phyloP scores from a whole-genome alignment of 192 early-diverging fungal species.

The Powellomyces hirtus region DNA sequence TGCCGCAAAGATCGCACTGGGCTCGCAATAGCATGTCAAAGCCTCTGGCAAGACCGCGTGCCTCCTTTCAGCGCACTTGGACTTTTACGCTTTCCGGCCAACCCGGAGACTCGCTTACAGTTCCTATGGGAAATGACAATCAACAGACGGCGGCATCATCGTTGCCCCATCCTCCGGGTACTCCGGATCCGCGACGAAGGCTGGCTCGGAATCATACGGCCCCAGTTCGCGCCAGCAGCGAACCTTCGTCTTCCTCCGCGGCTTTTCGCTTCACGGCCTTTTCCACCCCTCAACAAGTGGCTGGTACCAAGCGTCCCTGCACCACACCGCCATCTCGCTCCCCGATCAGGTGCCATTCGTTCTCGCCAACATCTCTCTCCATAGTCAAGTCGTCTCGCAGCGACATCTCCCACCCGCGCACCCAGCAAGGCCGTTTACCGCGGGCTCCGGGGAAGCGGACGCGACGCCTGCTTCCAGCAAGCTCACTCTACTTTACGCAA shows the following conservation, averaged over 20 bases:
- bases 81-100: background rate
- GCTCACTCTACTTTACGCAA: no score
- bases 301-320: conserved; percentile 18
- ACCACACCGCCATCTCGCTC: conserved; percentile 14
- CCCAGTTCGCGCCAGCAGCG: background rate
- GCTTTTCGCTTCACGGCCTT: conserved; percentile 10
- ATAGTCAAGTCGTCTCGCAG: no score
- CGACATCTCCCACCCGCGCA: no score
- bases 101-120: background rate
- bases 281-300: background rate
- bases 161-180: background rate
- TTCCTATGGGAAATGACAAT: background rate
- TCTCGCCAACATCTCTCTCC: no score
- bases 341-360: background rate
- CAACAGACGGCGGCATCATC: background rate
- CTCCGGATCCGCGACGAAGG: conserved; percentile 16
- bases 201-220: conserved; percentile 15
- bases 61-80: background rate
- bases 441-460: background rate
- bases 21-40: background rate
- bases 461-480: background rate
- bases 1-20: no score
- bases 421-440: no score
- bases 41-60: background rate
- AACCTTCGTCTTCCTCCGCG: conserved; percentile 1